phyloP scores from a whole-genome alignment of 768 basidiomycete species.

The Panus rudis region DNA sequence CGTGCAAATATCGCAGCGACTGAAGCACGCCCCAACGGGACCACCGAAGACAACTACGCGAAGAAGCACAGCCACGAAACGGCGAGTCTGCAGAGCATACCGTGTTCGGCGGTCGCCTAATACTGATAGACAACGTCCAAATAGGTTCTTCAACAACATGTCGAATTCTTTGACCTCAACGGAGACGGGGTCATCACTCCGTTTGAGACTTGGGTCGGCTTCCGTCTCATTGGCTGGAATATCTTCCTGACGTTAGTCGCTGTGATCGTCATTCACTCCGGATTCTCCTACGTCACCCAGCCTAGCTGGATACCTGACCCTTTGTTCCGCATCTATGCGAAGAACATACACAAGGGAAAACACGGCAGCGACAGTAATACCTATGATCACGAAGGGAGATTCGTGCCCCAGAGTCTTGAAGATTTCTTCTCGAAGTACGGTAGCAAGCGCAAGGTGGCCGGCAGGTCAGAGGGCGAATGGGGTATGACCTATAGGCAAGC shows the following conservation, averaged over 20 bases:
- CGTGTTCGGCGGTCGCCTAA: background rate
- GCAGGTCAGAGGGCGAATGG: slow-evolving; percentile 20
- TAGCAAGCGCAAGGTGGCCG: slow-evolving; percentile 6
- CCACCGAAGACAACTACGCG: slow-evolving; percentile 10
- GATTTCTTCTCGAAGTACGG: slow-evolving; percentile 36
- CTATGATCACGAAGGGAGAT: slow-evolving; percentile 35
- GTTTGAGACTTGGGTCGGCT: slow-evolving; percentile 33
- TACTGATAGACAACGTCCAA: background rate
- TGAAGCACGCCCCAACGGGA: slow-evolving; percentile 11
- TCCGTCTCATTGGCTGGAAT: slow-evolving; percentile 35
- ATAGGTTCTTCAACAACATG: slow-evolving; percentile 31
- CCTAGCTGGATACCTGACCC: slow-evolving; percentile 30
- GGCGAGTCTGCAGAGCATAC: slow-evolving; percentile 11
- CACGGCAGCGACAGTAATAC: slow-evolving; percentile 39
- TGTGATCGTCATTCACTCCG: slow-evolving; percentile 27
- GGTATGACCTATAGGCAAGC: slow-evolving; percentile 23
- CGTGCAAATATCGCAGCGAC: slow-evolving; percentile 16
- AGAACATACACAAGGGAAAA: slow-evolving; percentile 29
- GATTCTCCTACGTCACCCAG: slow-evolving; percentile 29
- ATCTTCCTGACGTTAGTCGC: slow-evolving; percentile 30
- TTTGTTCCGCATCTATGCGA: slow-evolving; percentile 31
- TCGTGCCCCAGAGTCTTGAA: slow-evolving; percentile 35
- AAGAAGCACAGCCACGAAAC: slow-evolving; percentile 20
- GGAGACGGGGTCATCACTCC: slow-evolving; percentile 40
- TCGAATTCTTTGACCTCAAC: slow-evolving; percentile 34